A percentile compares a stretch with the other conserved stretches of the same genome.
These are phyloP conservation scores for Flaveria linearis DNA, from an alignment of 129 eudicot species.

Conservation along the genomic window DNA sequence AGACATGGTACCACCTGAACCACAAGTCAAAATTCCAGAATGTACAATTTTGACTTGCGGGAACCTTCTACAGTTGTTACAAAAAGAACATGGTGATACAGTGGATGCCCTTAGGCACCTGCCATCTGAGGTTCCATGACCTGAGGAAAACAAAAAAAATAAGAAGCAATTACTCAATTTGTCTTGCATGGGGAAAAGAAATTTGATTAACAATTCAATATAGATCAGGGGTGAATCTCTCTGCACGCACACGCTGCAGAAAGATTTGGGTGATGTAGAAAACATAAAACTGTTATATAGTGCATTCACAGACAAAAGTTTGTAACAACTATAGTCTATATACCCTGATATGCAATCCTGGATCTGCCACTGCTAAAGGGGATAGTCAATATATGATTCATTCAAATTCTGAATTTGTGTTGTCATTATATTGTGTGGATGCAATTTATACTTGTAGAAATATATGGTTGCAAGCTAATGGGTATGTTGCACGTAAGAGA, in stretches of 20 bases:
- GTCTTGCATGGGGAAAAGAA: neutral
- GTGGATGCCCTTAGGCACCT: constrained; percentile 42
- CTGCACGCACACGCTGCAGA: neutral
- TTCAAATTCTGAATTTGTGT: neutral
- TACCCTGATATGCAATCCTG: neutral
- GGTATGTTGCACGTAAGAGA: neutral
- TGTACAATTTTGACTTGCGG: constrained; percentile 38
- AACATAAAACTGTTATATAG: neutral
- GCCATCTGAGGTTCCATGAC: constrained; percentile 61
- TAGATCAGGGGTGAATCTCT: neutral
- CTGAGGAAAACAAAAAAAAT: constrained; percentile 39
- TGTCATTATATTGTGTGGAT: neutral
- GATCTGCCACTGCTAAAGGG: neutral
- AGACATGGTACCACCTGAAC: constrained; percentile 40
- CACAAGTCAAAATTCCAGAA: constrained; percentile 24
- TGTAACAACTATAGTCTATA: neutral
- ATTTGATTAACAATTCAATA: neutral
- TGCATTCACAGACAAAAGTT: neutral
- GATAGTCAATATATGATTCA: neutral
- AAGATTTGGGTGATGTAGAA: neutral
- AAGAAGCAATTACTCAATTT: neutral
- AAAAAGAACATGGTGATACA: constrained; percentile 52
- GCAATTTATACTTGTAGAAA: no score
- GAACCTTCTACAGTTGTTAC: constrained; percentile 35
- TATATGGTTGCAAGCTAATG: constrained; percentile 16